These are phyloP conservation scores for Yamadazyma philogaea DNA, from an alignment of 805 yeast genomes.

Conservation along the genomic window DNA sequence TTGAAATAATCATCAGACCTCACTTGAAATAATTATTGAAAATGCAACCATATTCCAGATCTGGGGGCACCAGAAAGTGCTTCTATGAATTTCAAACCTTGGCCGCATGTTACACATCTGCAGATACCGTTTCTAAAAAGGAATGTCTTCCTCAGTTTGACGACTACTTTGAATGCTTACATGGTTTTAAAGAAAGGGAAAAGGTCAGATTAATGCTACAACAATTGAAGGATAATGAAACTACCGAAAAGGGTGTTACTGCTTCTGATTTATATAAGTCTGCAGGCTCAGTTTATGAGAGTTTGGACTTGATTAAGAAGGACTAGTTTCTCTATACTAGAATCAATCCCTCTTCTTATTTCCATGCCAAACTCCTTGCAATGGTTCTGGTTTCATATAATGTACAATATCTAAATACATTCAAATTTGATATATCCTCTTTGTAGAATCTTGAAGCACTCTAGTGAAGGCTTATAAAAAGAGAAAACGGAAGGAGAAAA, in stretches of 20 bases:
- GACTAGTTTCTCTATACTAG: constrained; percentile 4
- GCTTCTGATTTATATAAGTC: constrained; percentile 43
- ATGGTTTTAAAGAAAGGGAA: constrained; percentile 46
- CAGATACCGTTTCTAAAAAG: constrained; percentile 40
- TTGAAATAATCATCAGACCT: constrained; percentile 2
- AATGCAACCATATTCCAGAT: constrained; percentile 48
- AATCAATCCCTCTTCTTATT: neutral
- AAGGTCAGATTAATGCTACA: constrained; percentile 43
- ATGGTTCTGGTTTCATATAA: neutral
- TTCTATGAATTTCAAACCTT: constrained; percentile 46
- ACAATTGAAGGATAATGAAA: constrained; percentile 44
- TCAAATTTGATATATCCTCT: neutral
- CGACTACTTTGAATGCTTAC: constrained; percentile 47
- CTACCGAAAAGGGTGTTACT: constrained; percentile 37
- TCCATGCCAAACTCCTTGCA: neutral
- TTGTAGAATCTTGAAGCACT: constrained; percentile 5
- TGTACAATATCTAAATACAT: constrained; percentile 5
- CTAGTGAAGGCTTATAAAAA: too few species aligned
- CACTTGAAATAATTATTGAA: neutral
- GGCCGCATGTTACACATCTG: constrained; percentile 44
- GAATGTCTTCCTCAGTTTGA: constrained; percentile 43
- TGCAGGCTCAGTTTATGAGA: constrained; percentile 40
- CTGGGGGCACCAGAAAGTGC: constrained; percentile 48
- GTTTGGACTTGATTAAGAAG: constrained; percentile 37
- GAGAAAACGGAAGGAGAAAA: neutral